Conservation (phyloP, 2,329 filamentous ascomycete species). For the Fusarium cyanostomum region DNA sequence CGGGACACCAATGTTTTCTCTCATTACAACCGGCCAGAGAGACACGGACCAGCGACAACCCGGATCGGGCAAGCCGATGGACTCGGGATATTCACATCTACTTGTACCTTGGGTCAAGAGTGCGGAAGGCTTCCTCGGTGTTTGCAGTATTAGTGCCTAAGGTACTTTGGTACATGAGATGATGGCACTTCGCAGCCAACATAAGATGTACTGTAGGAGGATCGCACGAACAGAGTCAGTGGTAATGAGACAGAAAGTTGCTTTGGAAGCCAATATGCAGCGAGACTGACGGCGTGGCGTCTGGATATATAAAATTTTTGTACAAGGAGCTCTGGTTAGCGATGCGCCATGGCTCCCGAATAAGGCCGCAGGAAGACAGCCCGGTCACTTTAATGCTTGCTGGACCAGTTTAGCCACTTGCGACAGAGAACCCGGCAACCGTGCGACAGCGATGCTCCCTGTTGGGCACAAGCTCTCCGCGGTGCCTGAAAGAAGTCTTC, state of each 20-base stretch:
- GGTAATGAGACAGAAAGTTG: conserved; percentile 2
- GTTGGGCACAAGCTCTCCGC: conserved; percentile 5
- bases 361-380: conserved; percentile 21
- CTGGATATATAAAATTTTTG: background rate
- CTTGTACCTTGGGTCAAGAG: conserved; percentile 1
- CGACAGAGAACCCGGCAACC: background rate
- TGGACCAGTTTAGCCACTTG: conserved; percentile 1
- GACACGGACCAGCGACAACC: conserved; percentile 16
- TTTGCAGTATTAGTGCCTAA: conserved; percentile 14
- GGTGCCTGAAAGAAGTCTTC: background rate
- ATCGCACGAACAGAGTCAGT: background rate
- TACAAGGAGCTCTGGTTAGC: conserved; percentile 27
- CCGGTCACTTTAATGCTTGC: conserved; percentile 3
- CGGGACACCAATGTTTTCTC: background rate
- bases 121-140: conserved; percentile 14
- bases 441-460: conserved; percentile 1
- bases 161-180: conserved; percentile 1
- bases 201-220: conserved; percentile 5
- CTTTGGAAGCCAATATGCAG: conserved; percentile 1
- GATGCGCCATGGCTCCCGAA: conserved; percentile 13
- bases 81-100: conserved; percentile 18
- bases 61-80: conserved; percentile 32
- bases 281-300: background rate
- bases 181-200: conserved; percentile 1
- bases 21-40: conserved; percentile 15